Evolutionary conservation across 306 rosid genomes (phyloP).

Genomic region (Cicer cuneatum): DNA sequence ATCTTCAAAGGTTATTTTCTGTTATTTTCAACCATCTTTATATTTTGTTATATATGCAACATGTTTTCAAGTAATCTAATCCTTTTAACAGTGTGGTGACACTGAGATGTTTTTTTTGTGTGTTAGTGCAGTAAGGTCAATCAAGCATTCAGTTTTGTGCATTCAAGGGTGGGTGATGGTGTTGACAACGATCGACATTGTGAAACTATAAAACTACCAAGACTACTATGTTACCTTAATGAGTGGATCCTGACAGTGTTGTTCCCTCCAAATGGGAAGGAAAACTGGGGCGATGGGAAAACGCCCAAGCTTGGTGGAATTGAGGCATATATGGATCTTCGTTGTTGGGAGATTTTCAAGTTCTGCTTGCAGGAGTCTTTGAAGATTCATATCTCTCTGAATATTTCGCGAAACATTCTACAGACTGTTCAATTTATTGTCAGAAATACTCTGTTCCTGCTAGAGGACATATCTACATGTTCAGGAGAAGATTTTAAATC

Average conservation of each 20-base stretch:
- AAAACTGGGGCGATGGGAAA: conserved; percentile 45
- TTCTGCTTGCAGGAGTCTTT: conserved; percentile 79
- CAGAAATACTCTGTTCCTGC: conserved; percentile 53
- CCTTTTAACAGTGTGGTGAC: background rate
- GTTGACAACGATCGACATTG: conserved; percentile 42
- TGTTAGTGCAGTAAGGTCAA: conserved; percentile 78
- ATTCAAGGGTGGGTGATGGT: conserved; percentile 47
- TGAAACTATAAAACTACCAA: conserved; percentile 64
- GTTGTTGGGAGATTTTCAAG: conserved; percentile 84
- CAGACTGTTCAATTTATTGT: conserved; percentile 60
- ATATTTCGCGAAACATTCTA: conserved; percentile 67
- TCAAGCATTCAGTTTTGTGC: conserved; percentile 69
- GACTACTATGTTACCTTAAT: conserved; percentile 61
- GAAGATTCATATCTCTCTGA: conserved; percentile 58
- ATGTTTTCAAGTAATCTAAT: conserved; percentile 17
- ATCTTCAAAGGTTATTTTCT: conserved; percentile 64
- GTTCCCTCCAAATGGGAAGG: conserved; percentile 68
- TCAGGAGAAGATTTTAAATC: conserved; percentile 42
- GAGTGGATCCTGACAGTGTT: conserved; percentile 84
- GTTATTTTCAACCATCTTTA: background rate
- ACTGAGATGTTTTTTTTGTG: background rate
- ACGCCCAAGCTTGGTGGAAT: conserved; percentile 48
- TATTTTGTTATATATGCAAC: background rate
- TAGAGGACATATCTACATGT: conserved; percentile 42
- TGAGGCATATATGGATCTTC: conserved; percentile 66